Conservation (phyloP, 371 early-diverging fungal species). For the Cladochytrium tenue region DNA sequence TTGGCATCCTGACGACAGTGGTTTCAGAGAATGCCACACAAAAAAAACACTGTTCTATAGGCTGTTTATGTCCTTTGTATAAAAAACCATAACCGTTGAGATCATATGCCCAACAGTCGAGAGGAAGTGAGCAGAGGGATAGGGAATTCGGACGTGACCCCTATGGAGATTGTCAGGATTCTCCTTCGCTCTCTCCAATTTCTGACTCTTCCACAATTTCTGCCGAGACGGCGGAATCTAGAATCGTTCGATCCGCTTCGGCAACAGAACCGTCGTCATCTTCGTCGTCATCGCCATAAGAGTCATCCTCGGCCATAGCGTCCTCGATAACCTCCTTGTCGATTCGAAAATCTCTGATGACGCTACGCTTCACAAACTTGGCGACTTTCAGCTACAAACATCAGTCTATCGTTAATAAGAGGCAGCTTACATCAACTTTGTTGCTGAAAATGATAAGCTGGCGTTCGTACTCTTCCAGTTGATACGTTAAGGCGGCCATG, state of each 20-base stretch:
- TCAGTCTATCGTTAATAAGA: background rate
- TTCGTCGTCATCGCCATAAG: background rate
- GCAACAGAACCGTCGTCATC: background rate
- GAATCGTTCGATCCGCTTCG: background rate
- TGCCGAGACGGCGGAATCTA: background rate
- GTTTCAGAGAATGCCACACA: background rate
- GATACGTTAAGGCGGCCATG: background rate
- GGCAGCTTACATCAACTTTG: background rate
- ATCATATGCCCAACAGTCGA: conserved; percentile 37
- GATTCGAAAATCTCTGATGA: background rate
- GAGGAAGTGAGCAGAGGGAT: conserved; percentile 45
- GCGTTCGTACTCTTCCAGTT: background rate
- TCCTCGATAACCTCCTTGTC: background rate
- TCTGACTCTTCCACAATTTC: background rate
- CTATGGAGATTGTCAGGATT: conserved; percentile 10
- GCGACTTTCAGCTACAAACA: background rate
- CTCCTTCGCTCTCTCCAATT: too few species aligned
- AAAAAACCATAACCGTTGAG: conserved; percentile 38
- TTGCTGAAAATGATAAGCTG: background rate
- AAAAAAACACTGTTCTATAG: background rate
- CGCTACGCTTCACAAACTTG: background rate
- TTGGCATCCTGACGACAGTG: conserved; percentile 44
- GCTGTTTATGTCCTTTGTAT: conserved; percentile 27
- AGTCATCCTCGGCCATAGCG: background rate
- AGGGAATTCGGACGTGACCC: conserved; percentile 20